Evolutionary conservation across 306 rosid species (phyloP).

Genomic region (Chamaecrista fasciculata): DNA sequence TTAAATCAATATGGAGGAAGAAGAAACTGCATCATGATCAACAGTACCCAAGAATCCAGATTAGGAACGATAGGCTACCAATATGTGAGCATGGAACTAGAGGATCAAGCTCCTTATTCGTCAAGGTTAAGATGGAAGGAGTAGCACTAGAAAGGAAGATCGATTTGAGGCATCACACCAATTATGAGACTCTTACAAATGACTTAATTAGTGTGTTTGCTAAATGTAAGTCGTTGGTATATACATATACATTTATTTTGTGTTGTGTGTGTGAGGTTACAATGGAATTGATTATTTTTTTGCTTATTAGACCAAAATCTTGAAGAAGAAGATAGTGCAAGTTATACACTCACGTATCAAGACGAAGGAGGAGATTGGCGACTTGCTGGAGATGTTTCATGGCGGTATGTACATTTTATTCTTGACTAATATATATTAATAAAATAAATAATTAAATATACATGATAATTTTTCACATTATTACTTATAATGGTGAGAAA

Average conservation of each 20-base stretch:
- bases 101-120: slow-evolving; percentile 43
- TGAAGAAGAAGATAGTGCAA: slow-evolving; percentile 30
- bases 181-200: slow-evolving; percentile 53
- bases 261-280: neutral
- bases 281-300: slow-evolving; percentile 18
- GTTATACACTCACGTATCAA: slow-evolving; percentile 53
- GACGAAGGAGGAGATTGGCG: slow-evolving; percentile 71
- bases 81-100: slow-evolving; percentile 33
- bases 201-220: slow-evolving; percentile 59
- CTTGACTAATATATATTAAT: no score
- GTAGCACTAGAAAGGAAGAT: slow-evolving; percentile 65
- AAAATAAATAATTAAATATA: no score
- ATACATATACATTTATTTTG: neutral
- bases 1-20: slow-evolving; percentile 72
- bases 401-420: slow-evolving; percentile 57
- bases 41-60: slow-evolving; percentile 14
- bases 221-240: slow-evolving; percentile 39
- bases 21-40: slow-evolving; percentile 45
- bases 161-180: slow-evolving; percentile 51
- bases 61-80: slow-evolving; percentile 26
- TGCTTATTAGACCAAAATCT: slow-evolving; percentile 33
- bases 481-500: no score
- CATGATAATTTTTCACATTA: no score
- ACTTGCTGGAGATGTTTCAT: slow-evolving; percentile 66
- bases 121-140: slow-evolving; percentile 92